phyloP scores from a whole-genome alignment of 73 alveolate genomes.

The Effrenium voratum region DNA sequence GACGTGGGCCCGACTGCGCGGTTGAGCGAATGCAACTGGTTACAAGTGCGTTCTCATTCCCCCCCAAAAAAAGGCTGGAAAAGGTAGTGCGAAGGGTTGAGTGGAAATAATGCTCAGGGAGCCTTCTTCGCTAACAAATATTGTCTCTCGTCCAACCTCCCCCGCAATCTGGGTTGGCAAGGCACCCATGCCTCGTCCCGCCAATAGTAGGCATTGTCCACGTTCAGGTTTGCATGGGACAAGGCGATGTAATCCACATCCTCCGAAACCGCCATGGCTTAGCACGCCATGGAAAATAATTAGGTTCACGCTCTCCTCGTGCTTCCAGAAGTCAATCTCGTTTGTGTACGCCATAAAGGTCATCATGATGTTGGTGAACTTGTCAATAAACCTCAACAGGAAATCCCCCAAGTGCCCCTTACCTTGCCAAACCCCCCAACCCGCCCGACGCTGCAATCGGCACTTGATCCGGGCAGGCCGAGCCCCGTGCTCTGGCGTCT shows the following conservation, averaged over 20 bases:
- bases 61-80: no score
- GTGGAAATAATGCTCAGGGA: no score
- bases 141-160: no score
- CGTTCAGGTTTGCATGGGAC: slow-evolving; percentile 53
- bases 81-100: no score
- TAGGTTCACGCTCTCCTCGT: slow-evolving; percentile 3
- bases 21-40: no score
- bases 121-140: no score
- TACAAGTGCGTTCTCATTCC: no score
- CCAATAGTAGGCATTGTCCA: slow-evolving; percentile 88
- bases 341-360: slow-evolving; percentile 9
- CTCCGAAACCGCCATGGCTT: background rate
- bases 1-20: no score
- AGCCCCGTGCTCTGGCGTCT: background rate
- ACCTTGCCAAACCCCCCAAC: background rate
- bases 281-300: background rate
- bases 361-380: slow-evolving; percentile 66
- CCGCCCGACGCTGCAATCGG: background rate
- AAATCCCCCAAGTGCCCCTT: background rate
- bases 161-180: no score
- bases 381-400: slow-evolving; percentile 37
- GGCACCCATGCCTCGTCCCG: slow-evolving; percentile 51
- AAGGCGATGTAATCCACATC: slow-evolving; percentile 24
- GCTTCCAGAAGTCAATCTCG: slow-evolving; percentile 84
- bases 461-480: background rate